phyloP scores from a whole-genome alignment of 495 filamentous ascomycete species.

The Bombardia bombarda region DNA sequence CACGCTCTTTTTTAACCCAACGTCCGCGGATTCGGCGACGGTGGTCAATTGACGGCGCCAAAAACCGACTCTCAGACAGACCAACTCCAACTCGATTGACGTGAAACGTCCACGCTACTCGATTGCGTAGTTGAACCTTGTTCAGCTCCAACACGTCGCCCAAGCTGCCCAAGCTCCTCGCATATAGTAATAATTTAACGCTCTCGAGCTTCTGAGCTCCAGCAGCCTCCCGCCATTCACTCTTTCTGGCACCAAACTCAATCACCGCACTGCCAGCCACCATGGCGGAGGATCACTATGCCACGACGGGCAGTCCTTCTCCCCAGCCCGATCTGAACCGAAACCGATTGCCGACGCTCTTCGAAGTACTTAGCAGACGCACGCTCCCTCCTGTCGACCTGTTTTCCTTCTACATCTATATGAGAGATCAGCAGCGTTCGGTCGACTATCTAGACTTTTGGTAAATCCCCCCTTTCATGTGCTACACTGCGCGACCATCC shows the following conservation, averaged over 20 bases:
- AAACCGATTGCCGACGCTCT: conserved; percentile 85
- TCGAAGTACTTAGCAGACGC: conserved; percentile 86
- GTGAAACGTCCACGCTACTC: conserved; percentile 4
- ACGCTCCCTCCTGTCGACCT: conserved; percentile 91
- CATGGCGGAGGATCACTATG: conserved; percentile 33
- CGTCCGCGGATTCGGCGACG: not conserved
- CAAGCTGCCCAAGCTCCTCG: not conserved
- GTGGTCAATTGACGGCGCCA: no score
- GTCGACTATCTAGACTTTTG: conserved; percentile 99
- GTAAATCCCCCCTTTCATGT: conserved; percentile 39
- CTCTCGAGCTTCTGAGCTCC: not conserved
- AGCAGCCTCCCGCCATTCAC: no score
- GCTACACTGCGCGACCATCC: not conserved
- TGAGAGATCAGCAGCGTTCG: conserved; percentile 95
- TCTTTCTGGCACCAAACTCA: no score
- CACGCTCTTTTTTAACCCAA: not conserved
- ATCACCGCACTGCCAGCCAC: conserved; percentile 5
- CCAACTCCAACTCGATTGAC: no score
- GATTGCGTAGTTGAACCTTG: not conserved
- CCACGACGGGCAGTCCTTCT: conserved; percentile 23
- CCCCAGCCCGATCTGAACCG: conserved; percentile 46
- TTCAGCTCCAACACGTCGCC: not conserved
- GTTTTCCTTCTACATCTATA: conserved; percentile 99
- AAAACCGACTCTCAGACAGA: no score
- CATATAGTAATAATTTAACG: no score